A percentile compares a stretch with the other conserved stretches of the same genome.
Conservation (phyloP, 2,329 filamentous ascomycete species). For the Fonsecaea nubica region DNA sequence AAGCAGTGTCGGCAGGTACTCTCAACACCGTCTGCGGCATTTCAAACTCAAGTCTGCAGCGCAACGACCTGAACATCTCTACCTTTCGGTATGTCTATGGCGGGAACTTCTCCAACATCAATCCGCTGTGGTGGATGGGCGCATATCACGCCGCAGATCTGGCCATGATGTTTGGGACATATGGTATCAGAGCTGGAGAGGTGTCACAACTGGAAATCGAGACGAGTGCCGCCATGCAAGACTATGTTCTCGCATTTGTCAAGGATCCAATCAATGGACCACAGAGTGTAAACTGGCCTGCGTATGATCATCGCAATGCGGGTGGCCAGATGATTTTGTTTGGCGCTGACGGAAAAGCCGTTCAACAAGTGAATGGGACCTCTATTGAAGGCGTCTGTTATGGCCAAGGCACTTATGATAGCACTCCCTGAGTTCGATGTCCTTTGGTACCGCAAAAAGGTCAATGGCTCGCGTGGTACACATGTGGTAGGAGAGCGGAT, state of each 20-base stretch:
- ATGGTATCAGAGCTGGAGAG: conserved; percentile 38
- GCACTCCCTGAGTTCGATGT: conserved; percentile 5
- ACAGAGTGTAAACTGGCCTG: conserved; percentile 28
- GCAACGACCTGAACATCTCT: conserved; percentile 39
- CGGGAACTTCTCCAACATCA: conserved; percentile 53
- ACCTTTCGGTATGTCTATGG: conserved; percentile 52
- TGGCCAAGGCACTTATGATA: conserved; percentile 9
- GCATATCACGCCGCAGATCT: conserved; percentile 37
- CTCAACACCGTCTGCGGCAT: conserved; percentile 18
- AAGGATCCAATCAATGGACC: conserved; percentile 34
- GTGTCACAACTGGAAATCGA: conserved; percentile 31
- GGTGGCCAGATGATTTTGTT: conserved; percentile 10
- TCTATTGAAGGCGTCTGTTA: conserved; percentile 13
- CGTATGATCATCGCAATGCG: conserved; percentile 7
- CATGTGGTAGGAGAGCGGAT: background rate
- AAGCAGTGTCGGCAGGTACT: conserved; percentile 12
- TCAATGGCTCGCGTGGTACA: background rate
- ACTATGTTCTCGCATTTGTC: conserved; percentile 40
- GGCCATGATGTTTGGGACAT: conserved; percentile 51
- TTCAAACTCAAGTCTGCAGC: conserved; percentile 13
- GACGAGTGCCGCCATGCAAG: conserved; percentile 40
- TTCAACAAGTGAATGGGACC: conserved; percentile 15
- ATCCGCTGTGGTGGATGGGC: conserved; percentile 50
- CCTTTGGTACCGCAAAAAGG: background rate
- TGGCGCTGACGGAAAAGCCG: conserved; percentile 5